Base-by-base conservation (phyloP, 257 asterid genomes). In the Solanum medicagineum region DNA sequence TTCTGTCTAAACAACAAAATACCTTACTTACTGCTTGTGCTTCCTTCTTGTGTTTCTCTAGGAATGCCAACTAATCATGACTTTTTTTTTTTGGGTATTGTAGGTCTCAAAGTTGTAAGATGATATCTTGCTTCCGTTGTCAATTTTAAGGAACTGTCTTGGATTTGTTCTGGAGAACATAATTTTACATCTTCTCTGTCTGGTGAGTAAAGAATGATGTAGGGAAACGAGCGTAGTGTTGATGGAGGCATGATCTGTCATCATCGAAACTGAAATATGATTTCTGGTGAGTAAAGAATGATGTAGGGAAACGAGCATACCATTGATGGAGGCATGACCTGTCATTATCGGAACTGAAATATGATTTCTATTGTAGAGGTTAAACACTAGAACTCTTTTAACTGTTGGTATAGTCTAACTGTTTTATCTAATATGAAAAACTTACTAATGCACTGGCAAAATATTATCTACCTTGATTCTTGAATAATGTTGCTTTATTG, bases 101-200 rank as follows among this genome's bases (percentile, higher is more conserved):
- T 86, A 88, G 87, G 90, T 80, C 84, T 29, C 66, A 84, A 85
- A 81, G 81, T 84, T 84, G 74, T 74, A 20, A 59, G 77, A 63
- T 16, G 47, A 68, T 40, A 47, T 47, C 80, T 7, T n/a, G 55
- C 83, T 56, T 36, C 12, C 59, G 80, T 82, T 82, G 51, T 83
- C 85, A 62, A 53, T 36, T 84, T 16, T 53, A 85, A 83, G 85
- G 84, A 71, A 81, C 84, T 84, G 85, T 22, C 60, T 10, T 49
- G 42, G 51, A 86, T 57, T 69, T 83, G 79, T 74, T 55, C 36
- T 42, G 83, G 85, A 75, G 85, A 79, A 44, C 82, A 68, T 65
- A 54, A 57, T 36, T 81, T 80, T 29, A 29, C 77, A 51, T 68
- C 65, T 54, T 85, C 59, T 45, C 81, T 51, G 66, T 29, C 65